phyloP scores from a whole-genome alignment of 176 grass and related monocot genomes.

The Olyra latifolia region DNA sequence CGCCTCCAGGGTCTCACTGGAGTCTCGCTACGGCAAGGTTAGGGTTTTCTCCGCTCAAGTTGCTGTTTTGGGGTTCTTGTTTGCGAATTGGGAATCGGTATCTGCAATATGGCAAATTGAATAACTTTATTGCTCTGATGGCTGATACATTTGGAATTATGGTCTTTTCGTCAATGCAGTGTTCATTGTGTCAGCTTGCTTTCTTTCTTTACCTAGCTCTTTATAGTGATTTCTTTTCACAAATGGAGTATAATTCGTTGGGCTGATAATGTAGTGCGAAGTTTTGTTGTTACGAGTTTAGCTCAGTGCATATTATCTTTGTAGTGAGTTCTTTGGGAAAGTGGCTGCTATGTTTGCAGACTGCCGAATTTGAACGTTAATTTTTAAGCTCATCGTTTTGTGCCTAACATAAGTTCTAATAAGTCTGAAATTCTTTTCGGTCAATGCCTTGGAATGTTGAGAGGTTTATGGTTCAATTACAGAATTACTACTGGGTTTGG shows the following conservation, averaged over 20 bases:
- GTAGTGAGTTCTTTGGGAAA: background rate
- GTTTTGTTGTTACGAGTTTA: background rate
- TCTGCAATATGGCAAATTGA: background rate
- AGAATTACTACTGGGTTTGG: background rate
- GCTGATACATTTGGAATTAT: background rate
- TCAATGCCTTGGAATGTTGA: background rate
- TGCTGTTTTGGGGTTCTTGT: background rate
- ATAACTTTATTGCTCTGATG: background rate
- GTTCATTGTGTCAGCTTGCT: background rate
- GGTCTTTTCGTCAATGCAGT: background rate
- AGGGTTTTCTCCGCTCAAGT: constrained; percentile 11
- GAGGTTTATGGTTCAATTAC: constrained; percentile 3
- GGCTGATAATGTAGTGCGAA: background rate
- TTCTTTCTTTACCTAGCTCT: constrained; percentile 8
- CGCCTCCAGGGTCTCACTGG: constrained; percentile 36
- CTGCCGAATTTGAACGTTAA: background rate
- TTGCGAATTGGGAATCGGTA: background rate
- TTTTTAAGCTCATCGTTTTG: background rate
- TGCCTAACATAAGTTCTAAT: background rate
- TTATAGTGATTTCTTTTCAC: background rate
- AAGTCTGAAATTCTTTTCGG: background rate
- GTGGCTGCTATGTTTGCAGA: background rate
- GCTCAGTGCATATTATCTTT: background rate
- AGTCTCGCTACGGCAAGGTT: constrained; percentile 67
- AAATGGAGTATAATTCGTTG: background rate